Evolutionary conservation across 495 filamentous ascomycete genomes (phyloP).

Genomic region (Massariosphaeria phaeospora): DNA sequence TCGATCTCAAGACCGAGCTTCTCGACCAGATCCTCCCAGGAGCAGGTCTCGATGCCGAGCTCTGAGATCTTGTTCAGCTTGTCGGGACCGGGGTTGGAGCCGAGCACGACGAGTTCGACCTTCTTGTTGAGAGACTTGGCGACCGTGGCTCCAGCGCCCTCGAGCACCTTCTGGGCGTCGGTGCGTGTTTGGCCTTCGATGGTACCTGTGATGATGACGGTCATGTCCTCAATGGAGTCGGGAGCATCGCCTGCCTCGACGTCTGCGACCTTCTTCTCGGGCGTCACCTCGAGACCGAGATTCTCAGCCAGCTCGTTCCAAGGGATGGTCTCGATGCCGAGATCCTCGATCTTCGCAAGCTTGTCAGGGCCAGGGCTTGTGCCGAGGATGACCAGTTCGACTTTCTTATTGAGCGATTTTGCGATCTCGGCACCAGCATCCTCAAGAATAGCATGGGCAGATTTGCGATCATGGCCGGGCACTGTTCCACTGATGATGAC

Average conservation of each 20-base stretch:
- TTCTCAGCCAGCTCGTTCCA: constrained; percentile 20
- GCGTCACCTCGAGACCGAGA: constrained; percentile 12
- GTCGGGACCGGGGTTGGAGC: constrained; percentile 18
- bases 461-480: constrained; percentile 14
- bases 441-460: constrained; percentile 13
- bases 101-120: constrained; percentile 19
- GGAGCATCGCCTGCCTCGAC: constrained; percentile 15
- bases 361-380: constrained; percentile 19
- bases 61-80: constrained; percentile 20
- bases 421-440: constrained; percentile 7
- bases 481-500: constrained; percentile 22
- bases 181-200: constrained; percentile 18
- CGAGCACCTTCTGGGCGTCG: constrained; percentile 15
- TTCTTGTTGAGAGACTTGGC: constrained; percentile 25
- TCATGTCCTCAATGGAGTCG: constrained; percentile 19
- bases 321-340: constrained; percentile 16
- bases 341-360: constrained; percentile 15
- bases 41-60: constrained; percentile 10
- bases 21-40: constrained; percentile 12
- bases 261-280: constrained; percentile 13
- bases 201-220: constrained; percentile 14
- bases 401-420: constrained; percentile 22
- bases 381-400: constrained; percentile 22
- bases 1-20: constrained; percentile 17
- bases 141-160: constrained; percentile 11